Evolutionary conservation across 345 rosid genomes (phyloP), one percentile per base, ranked within the genome.

Genomic region (Eutrema yunnanense): DNA sequence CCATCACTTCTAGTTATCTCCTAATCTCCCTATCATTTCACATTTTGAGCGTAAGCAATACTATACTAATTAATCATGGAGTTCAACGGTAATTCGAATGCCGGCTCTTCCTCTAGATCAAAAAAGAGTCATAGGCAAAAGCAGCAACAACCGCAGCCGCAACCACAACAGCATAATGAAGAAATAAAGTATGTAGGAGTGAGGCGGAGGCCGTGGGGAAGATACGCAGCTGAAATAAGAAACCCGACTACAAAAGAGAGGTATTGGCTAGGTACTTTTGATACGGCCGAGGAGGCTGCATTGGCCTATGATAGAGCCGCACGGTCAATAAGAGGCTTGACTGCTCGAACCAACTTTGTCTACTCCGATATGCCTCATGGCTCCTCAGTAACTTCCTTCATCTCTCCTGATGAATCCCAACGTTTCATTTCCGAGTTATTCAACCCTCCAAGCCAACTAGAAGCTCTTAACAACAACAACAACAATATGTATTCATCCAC

Each of bases 171-270:
- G 10, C 83, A 64, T 32, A 68, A 27, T 14, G 71, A 79, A 3
- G 86, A 80, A 12, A 77, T 74, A 5, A 86, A 92, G 75, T 93
- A 87, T 69, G 77, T 93, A 16, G 98, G 98, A n/a, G 98, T 92
- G 32, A 86, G 98, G 67, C 78, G 98, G 29, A 83, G 98, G 71
- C 98, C 98, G 1, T 92, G 98, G 98, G 98, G 98, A 26, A 77
- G 98, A 69, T 92, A 92, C 9, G 98, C 98, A 3, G 93, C 97
- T 1, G 98, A 93, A 74, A 93, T 93, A 82, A 82, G 98, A 72
- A 93, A 93, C 83, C 94, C 97, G 5, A 79, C 96, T 8, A 92
- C 97, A 4, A 93, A 93, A 75, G 96, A 90, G 74, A 84, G 98
- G 72, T 92, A 88, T 74, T 92, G 97, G 97, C 88, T 92, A 3